A percentile compares a stretch with the other conserved stretches of the same genome.
These are phyloP conservation scores for Phytophthora pluvialis DNA, from an alignment of 352 stramenopile species.

Conservation along the genomic window DNA sequence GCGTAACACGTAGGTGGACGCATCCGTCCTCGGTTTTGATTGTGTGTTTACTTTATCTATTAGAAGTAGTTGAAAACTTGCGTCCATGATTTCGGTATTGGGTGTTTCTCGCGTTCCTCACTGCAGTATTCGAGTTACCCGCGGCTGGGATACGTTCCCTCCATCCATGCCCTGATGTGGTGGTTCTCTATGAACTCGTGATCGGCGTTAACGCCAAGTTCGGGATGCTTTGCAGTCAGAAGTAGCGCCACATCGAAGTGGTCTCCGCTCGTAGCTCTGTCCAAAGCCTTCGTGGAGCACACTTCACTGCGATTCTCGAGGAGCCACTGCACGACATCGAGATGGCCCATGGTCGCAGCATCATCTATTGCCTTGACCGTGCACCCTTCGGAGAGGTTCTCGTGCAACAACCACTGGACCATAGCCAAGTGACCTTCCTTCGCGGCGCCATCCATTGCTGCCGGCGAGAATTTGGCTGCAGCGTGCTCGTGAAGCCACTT, in stretches of 20 bases:
- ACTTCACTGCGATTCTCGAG: constrained; percentile 27
- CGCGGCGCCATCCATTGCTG: constrained; percentile 30
- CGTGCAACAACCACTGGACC: constrained; percentile 31
- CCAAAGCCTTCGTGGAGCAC: constrained; percentile 34
- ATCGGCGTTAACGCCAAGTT: constrained; percentile 7
- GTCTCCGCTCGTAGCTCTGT: constrained; percentile 27
- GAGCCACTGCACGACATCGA: constrained; percentile 36
- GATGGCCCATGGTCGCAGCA: constrained; percentile 30
- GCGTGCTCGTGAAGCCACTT: constrained; percentile 34
- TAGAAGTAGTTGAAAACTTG: no score
- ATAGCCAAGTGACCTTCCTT: constrained; percentile 29
- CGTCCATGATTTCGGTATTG: no score
- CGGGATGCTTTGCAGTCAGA: constrained; percentile 20
- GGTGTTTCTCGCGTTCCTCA: no score
- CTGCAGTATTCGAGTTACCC: background rate
- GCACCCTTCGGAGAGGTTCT: constrained; percentile 33
- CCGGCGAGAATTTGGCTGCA: constrained; percentile 24
- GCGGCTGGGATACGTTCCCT: constrained; percentile 1
- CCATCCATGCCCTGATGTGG: constrained; percentile 19
- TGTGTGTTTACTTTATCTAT: no score
- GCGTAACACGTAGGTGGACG: no score
- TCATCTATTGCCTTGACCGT: constrained; percentile 44
- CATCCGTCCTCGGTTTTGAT: no score
- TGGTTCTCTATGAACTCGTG: constrained; percentile 18
- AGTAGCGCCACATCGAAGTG: constrained; percentile 47